phyloP scores from a whole-genome alignment of 176 grass and related monocot species.

The Avena atlantica region DNA sequence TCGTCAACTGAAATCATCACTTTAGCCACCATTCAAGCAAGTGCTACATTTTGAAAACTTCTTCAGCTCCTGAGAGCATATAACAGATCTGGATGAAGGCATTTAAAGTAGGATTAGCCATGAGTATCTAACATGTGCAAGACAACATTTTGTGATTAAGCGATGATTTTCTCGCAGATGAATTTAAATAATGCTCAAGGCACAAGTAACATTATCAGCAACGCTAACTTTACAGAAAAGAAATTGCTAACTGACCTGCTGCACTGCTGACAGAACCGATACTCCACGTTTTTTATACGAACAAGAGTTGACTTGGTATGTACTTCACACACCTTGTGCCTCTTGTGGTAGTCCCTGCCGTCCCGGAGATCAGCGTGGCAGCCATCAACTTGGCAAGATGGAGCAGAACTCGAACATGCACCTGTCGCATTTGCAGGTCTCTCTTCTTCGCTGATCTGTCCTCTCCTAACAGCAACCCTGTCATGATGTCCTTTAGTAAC shows the following conservation, averaged over 20 bases:
- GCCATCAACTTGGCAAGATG: slow-evolving; percentile 75
- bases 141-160: not conserved
- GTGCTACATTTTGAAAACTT: not conserved
- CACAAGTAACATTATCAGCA: slow-evolving; percentile 11
- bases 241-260: slow-evolving; percentile 72
- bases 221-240: slow-evolving; percentile 22
- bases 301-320: slow-evolving; percentile 68
- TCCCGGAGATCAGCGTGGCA: slow-evolving; percentile 54
- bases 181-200: slow-evolving; percentile 25
- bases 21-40: slow-evolving; percentile 9
- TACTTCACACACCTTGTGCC: slow-evolving; percentile 80
- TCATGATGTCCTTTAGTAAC: slow-evolving; percentile 13
- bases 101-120: not conserved
- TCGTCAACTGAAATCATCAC: slow-evolving; percentile 15
- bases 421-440: slow-evolving; percentile 40
- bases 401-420: slow-evolving; percentile 32
- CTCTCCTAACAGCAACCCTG: slow-evolving; percentile 26
- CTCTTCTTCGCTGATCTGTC: slow-evolving; percentile 41
- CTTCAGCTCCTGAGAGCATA: not conserved
- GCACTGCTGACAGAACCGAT: slow-evolving; percentile 94
- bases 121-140: not conserved
- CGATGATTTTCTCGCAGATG: not conserved
- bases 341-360: slow-evolving; percentile 80
- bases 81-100: slow-evolving; percentile 9
- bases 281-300: slow-evolving; percentile 46